These are phyloP conservation scores for Thermochaetoides dissita DNA, from an alignment of 2,329 filamentous ascomycete genomes.

Conservation along the genomic window DNA sequence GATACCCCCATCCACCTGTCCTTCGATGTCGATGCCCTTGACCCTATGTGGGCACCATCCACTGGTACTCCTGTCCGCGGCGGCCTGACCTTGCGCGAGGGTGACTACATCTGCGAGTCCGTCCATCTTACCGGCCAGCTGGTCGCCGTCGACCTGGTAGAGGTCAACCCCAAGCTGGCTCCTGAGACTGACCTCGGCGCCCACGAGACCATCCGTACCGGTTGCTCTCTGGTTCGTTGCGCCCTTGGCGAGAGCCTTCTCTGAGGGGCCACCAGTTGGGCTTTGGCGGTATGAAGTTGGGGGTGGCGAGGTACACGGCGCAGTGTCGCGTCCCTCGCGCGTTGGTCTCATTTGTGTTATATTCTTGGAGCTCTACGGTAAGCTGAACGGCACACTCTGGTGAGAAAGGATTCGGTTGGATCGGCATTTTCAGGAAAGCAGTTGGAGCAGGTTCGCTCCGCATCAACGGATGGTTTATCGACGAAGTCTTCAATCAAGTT, in stretches of 20 bases:
- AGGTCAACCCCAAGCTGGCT: slow-evolving; percentile 64
- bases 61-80: slow-evolving; percentile 92
- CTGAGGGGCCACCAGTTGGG: slow-evolving; percentile 26
- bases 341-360: too few relatives aligned
- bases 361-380: too few relatives aligned
- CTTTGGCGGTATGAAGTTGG: too few relatives aligned
- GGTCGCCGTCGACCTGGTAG: slow-evolving; percentile 68
- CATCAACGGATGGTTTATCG: too few relatives aligned
- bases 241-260: slow-evolving; percentile 83
- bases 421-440: too few relatives aligned
- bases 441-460: too few relatives aligned
- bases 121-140: slow-evolving; percentile 69
- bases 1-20: slow-evolving; percentile 95
- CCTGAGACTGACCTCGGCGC: slow-evolving; percentile 48
- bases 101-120: slow-evolving; percentile 88
- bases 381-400: too few relatives aligned
- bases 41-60: slow-evolving; percentile 90
- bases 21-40: slow-evolving; percentile 92
- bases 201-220: slow-evolving; percentile 75
- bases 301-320: too few relatives aligned
- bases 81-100: slow-evolving; percentile 83
- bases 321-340: too few relatives aligned
- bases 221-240: slow-evolving; percentile 81
- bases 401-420: too few relatives aligned
- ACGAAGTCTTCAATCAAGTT: too few relatives aligned